Base-by-base conservation (phyloP, 768 basidiomycete genomes). In the Pleurotus tuoliensis region DNA sequence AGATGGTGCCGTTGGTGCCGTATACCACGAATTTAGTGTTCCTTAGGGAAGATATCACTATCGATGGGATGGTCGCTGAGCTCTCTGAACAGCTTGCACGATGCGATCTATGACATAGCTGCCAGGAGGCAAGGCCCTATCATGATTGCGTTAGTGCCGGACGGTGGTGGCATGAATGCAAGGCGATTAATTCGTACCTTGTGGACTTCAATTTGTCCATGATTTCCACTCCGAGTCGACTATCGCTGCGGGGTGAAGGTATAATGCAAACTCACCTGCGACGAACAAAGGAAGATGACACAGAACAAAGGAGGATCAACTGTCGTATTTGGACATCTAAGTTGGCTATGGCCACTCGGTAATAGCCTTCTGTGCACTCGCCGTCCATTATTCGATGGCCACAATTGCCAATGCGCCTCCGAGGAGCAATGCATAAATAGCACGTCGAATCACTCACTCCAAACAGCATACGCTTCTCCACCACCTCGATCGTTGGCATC, bases 391-490 rank as follows among this genome's bases (percentile, higher is more conserved):
- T 53, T 25, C 27, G 25, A 27, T 16, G 12, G 27, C 7, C 48
- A 25, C 27, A 27, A 50, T n/a, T 34, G 30, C 39, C 39, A 53
- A 20, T 40, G 11, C 39, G 11, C 16, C 8, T 47, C 46, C 22
- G 20, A n/a, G 48, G 48, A n/a, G 48, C 18, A 30, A 53, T 41
- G 51, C 38, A 9, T 53, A 53, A 53, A 53, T 53, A 53, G 38
- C 25, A 20, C 16, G 47, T 34, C 30, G 11, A 34, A 34, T 4
- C 30, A 34, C 47, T 16, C 49, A n/a, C 30, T 30, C 30, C 9
- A 9, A 6, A 34, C 4, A 16, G 5, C 49, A 16, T 11, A 16
- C 24, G 24, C 24, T 1, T 25, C 5, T 5, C 16, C 25, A 34
- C 22, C 18, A 39, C 18, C 18, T 12, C 51, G 15, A 34, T 20